A percentile compares a stretch with the other conserved stretches of the same genome.
Evolutionary conservation across 345 rosid genomes (phyloP).

Genomic region (Arabis hirsuta): DNA sequence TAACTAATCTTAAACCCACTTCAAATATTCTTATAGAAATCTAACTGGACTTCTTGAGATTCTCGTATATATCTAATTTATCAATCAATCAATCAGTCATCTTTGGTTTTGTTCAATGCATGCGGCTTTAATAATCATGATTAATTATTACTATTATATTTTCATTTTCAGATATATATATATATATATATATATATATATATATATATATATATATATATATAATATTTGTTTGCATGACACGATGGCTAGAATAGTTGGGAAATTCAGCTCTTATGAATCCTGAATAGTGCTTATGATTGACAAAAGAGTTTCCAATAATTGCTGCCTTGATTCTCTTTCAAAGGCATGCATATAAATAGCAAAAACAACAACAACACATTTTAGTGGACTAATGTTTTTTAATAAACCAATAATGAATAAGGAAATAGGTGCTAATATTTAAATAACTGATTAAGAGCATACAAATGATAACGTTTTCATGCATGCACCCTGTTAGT

Average conservation of each 20-base stretch:
- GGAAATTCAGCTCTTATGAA: constrained; percentile 36
- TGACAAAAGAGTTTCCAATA: constrained; percentile 43
- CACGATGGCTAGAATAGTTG: constrained; percentile 34
- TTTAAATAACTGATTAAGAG: constrained; percentile 1
- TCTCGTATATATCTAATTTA: constrained; percentile 13
- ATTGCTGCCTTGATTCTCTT: constrained; percentile 33
- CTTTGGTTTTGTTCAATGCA: constrained; percentile 36
- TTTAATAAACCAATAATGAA: constrained; percentile 17
- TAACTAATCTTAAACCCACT: background rate
- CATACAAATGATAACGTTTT: background rate
- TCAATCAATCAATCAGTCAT: constrained; percentile 21
- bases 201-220: background rate
- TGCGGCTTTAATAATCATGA: constrained; percentile 28
- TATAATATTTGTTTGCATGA: constrained; percentile 15
- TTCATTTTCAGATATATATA: background rate
- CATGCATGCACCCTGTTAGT: background rate
- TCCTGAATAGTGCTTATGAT: constrained; percentile 43
- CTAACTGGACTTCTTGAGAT: constrained; percentile 6
- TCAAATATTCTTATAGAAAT: constrained; percentile 21
- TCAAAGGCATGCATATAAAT: constrained; percentile 43
- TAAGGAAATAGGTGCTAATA: background rate
- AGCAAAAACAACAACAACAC: constrained; percentile 24
- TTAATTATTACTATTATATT: background rate
- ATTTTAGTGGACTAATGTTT: constrained; percentile 27
- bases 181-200: background rate